Base-by-base conservation (phyloP, 768 basidiomycete genomes). In the Serpula lacrymans region DNA sequence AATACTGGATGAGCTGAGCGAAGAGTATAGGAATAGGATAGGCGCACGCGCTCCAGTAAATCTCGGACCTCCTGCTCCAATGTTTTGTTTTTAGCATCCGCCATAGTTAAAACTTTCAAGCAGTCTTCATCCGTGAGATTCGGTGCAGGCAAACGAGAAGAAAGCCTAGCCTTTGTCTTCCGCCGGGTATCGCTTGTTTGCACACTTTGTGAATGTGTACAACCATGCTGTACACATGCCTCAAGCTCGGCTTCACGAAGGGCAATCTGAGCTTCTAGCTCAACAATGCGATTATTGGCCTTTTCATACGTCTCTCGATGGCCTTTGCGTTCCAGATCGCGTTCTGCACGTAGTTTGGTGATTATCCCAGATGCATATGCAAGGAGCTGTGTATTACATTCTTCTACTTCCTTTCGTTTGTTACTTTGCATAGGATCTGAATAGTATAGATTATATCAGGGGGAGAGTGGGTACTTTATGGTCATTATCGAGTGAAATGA, bases 181-280 rank as follows among this genome's bases (percentile, higher is more conserved):
- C 24, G 11, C 21, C 37, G 6, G 8, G 12, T 8, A 25, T 11
- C 1, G 12, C n/a, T 9, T 29, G 22, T 17, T 31, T n/a, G n/a
- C n/a, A n/a, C 47, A 12, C 12, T 17, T 12, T 43, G 44, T 6
- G 9, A 11, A 25, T 41, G 26, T 6, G 40, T 34, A 4, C 39
- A 49, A 29, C 16, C n/a, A n/a, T 51, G 52, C 2, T 35, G 43
- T 12, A 65, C 43, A 41, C 55, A 62, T 3, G 51, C 50, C 48
- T 76, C 75, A 5, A 82, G 61, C 47, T 80, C 75, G 0, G 70
- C 70, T 32, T 82, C 80, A n/a, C 78, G 65, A 5, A 72, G 69
- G 0, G 78, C 75, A 4, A 84, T 54, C 53, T 72, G 71, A 0
- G 79, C 78, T 42, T 74, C 68, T 2, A 84, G 63, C 13, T 61